phyloP scores from a whole-genome alignment of 1,284 basidiomycete species.

The Cryptococcus sp. region DNA sequence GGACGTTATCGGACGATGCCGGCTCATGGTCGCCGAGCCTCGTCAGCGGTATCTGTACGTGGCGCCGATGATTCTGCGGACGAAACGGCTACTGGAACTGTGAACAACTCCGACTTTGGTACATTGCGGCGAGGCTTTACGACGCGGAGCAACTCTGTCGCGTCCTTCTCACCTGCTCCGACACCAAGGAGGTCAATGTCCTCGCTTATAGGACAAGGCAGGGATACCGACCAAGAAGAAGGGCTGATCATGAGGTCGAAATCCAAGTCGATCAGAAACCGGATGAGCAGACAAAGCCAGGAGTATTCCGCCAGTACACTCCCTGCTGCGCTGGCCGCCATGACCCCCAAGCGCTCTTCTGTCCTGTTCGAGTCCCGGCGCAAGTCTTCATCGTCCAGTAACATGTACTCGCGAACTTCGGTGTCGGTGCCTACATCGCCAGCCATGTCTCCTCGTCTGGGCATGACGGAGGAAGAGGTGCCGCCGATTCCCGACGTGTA shows the following conservation, averaged over 20 bases:
- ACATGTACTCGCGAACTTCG: conserved; percentile 2
- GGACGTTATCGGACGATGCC: conserved; percentile 11
- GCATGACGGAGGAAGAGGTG: neutral
- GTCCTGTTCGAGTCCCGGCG: neutral
- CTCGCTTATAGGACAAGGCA: conserved; percentile 1
- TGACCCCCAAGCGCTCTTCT: neutral
- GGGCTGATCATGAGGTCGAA: neutral
- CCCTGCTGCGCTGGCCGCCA: neutral
- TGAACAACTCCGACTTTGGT: conserved; percentile 17
- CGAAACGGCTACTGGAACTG: conserved; percentile 14
- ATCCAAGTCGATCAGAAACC: neutral
- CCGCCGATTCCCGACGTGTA: conserved; percentile 1
- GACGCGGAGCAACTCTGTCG: conserved; percentile 9
- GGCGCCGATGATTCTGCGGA: conserved; percentile 9
- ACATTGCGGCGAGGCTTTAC: conserved; percentile 1
- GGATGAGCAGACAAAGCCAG: neutral
- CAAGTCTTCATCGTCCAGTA: neutral
- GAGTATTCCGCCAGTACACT: neutral
- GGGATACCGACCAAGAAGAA: neutral
- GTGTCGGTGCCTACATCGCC: conserved; percentile 15
- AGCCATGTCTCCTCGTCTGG: conserved; percentile 8
- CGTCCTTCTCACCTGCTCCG: conserved; percentile 13
- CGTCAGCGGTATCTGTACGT: neutral
- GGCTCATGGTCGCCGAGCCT: neutral
- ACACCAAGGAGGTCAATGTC: conserved; percentile 13